These are phyloP conservation scores for Alternaria incomplexa DNA, from an alignment of 2,329 filamentous ascomycete species.

Conservation along the genomic window DNA sequence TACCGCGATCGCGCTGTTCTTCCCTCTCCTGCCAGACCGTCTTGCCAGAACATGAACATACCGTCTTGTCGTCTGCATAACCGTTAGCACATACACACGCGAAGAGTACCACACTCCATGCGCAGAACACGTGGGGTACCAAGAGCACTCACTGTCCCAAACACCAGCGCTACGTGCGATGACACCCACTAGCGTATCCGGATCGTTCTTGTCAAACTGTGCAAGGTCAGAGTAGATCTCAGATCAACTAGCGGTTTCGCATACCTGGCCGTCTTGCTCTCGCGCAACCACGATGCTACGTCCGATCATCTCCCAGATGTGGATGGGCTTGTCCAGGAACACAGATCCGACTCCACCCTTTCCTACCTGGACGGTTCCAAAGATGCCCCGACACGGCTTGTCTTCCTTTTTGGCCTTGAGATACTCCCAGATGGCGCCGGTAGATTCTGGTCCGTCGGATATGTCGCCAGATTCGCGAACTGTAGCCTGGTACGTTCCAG, in stretches of 20 bases:
- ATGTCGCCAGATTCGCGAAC: conserved; percentile 89
- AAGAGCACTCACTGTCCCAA: conserved; percentile 69
- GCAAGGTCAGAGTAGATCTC: conserved; percentile 51
- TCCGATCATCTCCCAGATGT: conserved; percentile 96
- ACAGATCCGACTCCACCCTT: conserved; percentile 76
- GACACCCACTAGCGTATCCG: conserved; percentile 87
- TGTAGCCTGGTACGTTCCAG: conserved; percentile 82
- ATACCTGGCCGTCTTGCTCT: conserved; percentile 61
- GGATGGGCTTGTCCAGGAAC: conserved; percentile 81
- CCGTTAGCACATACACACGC: background rate
- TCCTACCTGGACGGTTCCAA: conserved; percentile 79
- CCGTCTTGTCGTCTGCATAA: conserved; percentile 79
- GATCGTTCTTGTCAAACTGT: conserved; percentile 65
- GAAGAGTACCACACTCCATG: background rate
- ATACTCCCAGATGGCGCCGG: conserved; percentile 80
- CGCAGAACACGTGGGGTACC: conserved; percentile 2
- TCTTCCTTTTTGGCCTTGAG: conserved; percentile 53
- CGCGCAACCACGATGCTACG: conserved; percentile 87
- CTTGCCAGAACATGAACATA: conserved; percentile 97
- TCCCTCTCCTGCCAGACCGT: conserved; percentile 96
- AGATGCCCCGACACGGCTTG: conserved; percentile 63
- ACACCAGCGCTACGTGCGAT: conserved; percentile 96
- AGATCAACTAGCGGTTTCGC: conserved; percentile 24
- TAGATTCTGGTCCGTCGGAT: conserved; percentile 79
- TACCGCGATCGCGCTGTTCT: conserved; percentile 87